Conservation (phyloP, 2,329 filamentous ascomycete species). For the Plenodomus biglobosus region DNA sequence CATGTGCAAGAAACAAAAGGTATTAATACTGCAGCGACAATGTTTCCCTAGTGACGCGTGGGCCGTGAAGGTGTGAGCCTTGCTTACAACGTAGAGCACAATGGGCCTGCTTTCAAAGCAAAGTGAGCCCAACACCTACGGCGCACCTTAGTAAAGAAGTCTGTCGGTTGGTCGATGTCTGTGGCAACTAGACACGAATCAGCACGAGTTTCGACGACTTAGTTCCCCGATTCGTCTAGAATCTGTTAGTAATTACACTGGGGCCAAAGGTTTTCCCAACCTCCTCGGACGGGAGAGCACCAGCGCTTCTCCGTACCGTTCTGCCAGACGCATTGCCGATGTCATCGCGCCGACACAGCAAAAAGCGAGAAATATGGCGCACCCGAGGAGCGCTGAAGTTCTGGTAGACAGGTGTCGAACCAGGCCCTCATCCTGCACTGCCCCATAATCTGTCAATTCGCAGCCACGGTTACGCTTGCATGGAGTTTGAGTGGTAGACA, state of each 20-base stretch:
- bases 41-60: slow-evolving; percentile 25
- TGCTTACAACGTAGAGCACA: slow-evolving; percentile 9
- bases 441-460: slow-evolving; percentile 27
- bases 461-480: slow-evolving; percentile 27
- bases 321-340: slow-evolving; percentile 18
- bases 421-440: slow-evolving; percentile 17
- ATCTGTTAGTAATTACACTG: slow-evolving; percentile 19
- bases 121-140: too few relatives aligned
- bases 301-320: slow-evolving; percentile 4
- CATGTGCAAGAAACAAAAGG: slow-evolving; percentile 10
- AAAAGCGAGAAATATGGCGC: slow-evolving; percentile 19
- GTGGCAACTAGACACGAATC: slow-evolving; percentile 25
- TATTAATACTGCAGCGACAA: slow-evolving; percentile 6
- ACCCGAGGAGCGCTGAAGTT: too few relatives aligned
- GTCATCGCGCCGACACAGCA: slow-evolving; percentile 24
- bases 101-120: too few relatives aligned
- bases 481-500: slow-evolving; percentile 21
- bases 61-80: slow-evolving; percentile 30
- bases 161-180: too few relatives aligned
- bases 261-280: slow-evolving; percentile 23
- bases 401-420: slow-evolving; percentile 19
- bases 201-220: slow-evolving; percentile 23
- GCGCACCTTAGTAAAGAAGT: too few relatives aligned
- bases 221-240: slow-evolving; percentile 32
- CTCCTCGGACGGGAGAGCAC: slow-evolving; percentile 13